These are phyloP conservation scores for Helianthus tuberosus DNA, from an alignment of 129 eudicot species.

Conservation along the genomic window DNA sequence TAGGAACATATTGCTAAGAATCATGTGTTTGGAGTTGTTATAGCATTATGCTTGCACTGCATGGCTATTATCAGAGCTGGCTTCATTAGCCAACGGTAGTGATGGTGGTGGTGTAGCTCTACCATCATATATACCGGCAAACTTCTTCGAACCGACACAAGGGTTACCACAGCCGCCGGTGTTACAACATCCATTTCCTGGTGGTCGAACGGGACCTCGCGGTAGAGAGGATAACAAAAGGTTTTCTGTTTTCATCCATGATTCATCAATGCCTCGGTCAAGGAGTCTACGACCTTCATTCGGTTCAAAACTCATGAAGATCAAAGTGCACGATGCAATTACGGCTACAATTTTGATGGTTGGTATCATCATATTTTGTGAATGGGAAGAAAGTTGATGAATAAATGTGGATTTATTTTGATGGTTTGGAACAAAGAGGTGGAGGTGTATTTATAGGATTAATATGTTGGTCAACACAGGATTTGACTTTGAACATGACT, in stretches of 20 bases:
- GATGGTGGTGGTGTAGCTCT: not conserved
- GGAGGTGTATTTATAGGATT: not conserved
- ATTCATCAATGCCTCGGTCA: slow-evolving; percentile 18
- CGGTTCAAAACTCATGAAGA: slow-evolving; percentile 14
- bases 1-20: too few species aligned
- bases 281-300: slow-evolving; percentile 28
- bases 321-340: slow-evolving; percentile 2
- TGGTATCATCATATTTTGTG: slow-evolving; percentile 8
- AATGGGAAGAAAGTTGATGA: not conserved
- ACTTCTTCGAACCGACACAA: slow-evolving; percentile 29
- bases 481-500: slow-evolving; percentile 18
- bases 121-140: slow-evolving; percentile 17
- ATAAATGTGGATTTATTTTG: not conserved
- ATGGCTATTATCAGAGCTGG: too few species aligned
- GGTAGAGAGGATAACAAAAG: slow-evolving; percentile 26
- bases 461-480: slow-evolving; percentile 10
- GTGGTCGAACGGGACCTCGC: slow-evolving; percentile 15
- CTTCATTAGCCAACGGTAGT: not conserved
- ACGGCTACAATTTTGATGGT: slow-evolving; percentile 14
- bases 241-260: slow-evolving; percentile 19
- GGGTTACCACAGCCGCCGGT: slow-evolving; percentile 28
- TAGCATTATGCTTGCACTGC: too few species aligned
- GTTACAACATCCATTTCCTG: slow-evolving; percentile 39
- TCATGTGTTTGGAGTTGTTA: too few species aligned
- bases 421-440: slow-evolving; percentile 5